Percentiles rank a stretch among this genome's conserved stretches.
phyloP scores from a whole-genome alignment of 805 yeast species.

The Cyberlindnera maritima region DNA sequence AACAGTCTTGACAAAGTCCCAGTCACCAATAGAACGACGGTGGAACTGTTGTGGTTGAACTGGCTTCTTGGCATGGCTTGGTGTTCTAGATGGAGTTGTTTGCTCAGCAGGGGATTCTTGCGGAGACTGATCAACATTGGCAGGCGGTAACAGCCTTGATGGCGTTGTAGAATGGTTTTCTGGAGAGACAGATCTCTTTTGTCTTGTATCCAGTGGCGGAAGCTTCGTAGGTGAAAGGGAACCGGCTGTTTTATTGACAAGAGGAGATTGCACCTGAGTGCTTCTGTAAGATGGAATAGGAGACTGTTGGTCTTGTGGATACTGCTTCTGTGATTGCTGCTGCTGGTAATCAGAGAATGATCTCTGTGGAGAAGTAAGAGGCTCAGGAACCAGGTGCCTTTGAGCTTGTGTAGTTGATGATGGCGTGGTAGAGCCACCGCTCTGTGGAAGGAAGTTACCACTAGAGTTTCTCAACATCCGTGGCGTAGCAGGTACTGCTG shows the following conservation, averaged over 20 bases:
- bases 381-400: slow-evolving; percentile 1
- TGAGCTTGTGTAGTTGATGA: slow-evolving; percentile 2
- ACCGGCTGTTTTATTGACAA: neutral
- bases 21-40: slow-evolving; percentile 88
- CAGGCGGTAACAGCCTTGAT: slow-evolving; percentile 20
- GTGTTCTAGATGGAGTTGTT: slow-evolving; percentile 9
- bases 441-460: slow-evolving; percentile 30
- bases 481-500: slow-evolving; percentile 60
- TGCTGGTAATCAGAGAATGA: slow-evolving; percentile 1
- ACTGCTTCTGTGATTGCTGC: too few species aligned
- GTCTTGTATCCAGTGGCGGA: slow-evolving; percentile 14
- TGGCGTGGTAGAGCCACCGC: slow-evolving; percentile 5
- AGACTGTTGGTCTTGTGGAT: slow-evolving; percentile 4
- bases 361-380: slow-evolving; percentile 18
- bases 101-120: slow-evolving; percentile 10
- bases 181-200: neutral
- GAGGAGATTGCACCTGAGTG: slow-evolving; percentile 5
- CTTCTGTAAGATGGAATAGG: slow-evolving; percentile 2
- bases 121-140: slow-evolving; percentile 16
- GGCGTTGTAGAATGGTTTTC: neutral
- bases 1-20: slow-evolving; percentile 92
- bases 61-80: slow-evolving; percentile 21
- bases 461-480: slow-evolving; percentile 63
- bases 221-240: slow-evolving; percentile 12
- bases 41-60: slow-evolving; percentile 47